phyloP scores from a whole-genome alignment of 345 rosid species.

The Salix arbutifolia region DNA sequence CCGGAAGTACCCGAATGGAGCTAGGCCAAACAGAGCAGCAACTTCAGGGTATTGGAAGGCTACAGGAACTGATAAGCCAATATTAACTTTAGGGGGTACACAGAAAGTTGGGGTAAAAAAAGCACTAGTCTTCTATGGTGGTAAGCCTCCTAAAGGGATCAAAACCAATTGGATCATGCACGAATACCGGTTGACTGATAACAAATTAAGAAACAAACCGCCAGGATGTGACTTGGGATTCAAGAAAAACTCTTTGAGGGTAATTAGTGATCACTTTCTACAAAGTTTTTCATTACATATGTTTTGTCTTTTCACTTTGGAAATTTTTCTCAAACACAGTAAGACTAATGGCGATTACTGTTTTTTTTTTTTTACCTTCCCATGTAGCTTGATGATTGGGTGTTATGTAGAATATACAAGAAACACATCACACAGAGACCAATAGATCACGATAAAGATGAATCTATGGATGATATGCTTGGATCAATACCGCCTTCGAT shows the following conservation, averaged over 20 bases:
- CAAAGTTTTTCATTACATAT: neutral
- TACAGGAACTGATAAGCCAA: slow-evolving; percentile 34
- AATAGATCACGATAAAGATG: slow-evolving; percentile 55
- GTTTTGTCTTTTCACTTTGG: neutral
- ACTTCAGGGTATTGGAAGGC: slow-evolving; percentile 40
- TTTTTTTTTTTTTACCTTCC: neutral
- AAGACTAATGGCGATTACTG: neutral
- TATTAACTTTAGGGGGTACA: slow-evolving; percentile 23
- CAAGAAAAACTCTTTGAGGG: slow-evolving; percentile 87
- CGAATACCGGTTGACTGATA: slow-evolving; percentile 28
- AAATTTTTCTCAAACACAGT: neutral
- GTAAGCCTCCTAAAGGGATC: slow-evolving; percentile 32
- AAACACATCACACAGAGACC: slow-evolving; percentile 51
- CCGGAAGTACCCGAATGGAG: slow-evolving; percentile 34
- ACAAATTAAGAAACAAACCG: slow-evolving; percentile 45
- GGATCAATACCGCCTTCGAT: slow-evolving; percentile 52
- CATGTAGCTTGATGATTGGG: slow-evolving; percentile 92
- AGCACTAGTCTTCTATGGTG: slow-evolving; percentile 37
- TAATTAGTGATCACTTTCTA: slow-evolving; percentile 18
- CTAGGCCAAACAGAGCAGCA: slow-evolving; percentile 36
- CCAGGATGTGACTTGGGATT: slow-evolving; percentile 58
- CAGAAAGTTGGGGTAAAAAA: slow-evolving; percentile 35
- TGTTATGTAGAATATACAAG: slow-evolving; percentile 87
- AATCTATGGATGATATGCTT: slow-evolving; percentile 44
- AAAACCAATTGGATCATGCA: slow-evolving; percentile 39